These are phyloP conservation scores for Aleurites moluccanus DNA, from an alignment of 441 rosid species.

Conservation along the genomic window DNA sequence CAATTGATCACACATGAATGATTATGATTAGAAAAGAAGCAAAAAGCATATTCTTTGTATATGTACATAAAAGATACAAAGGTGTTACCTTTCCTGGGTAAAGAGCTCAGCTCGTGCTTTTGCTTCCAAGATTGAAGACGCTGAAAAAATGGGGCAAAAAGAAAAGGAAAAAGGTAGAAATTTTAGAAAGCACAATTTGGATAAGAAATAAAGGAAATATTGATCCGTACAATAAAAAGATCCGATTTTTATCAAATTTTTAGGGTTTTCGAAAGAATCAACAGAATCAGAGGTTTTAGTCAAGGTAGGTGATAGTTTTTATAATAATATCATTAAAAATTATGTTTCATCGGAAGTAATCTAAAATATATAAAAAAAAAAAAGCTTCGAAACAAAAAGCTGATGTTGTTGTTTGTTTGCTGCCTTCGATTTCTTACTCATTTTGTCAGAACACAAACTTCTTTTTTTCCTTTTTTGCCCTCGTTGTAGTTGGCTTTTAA, in stretches of 20 bases:
- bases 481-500: not conserved
- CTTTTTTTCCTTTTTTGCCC: not conserved
- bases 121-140: slow-evolving; percentile 18
- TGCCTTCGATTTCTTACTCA: slow-evolving; percentile 15
- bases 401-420: slow-evolving; percentile 4
- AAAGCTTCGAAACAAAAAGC: slow-evolving; percentile 22
- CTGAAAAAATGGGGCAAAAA: slow-evolving; percentile 17
- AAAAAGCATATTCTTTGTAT: not conserved
- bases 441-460: slow-evolving; percentile 14
- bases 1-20: not conserved
- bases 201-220: not conserved
- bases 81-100: slow-evolving; percentile 9
- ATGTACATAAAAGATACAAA: not conserved
- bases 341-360: slow-evolving; percentile 23
- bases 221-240: not conserved
- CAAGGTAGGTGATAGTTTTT: slow-evolving; percentile 7
- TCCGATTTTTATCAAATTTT: slow-evolving; percentile 9
- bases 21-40: not conserved
- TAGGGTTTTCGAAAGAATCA: slow-evolving; percentile 14
- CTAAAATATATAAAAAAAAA: not conserved
- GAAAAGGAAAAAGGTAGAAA: not conserved
- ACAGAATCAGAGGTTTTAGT: slow-evolving; percentile 1
- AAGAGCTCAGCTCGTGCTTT: not conserved
- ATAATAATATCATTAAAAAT: not conserved
- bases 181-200: not conserved